Base-by-base conservation (phyloP, 2,329 filamentous ascomycete species). In the Fusarium musae region DNA sequence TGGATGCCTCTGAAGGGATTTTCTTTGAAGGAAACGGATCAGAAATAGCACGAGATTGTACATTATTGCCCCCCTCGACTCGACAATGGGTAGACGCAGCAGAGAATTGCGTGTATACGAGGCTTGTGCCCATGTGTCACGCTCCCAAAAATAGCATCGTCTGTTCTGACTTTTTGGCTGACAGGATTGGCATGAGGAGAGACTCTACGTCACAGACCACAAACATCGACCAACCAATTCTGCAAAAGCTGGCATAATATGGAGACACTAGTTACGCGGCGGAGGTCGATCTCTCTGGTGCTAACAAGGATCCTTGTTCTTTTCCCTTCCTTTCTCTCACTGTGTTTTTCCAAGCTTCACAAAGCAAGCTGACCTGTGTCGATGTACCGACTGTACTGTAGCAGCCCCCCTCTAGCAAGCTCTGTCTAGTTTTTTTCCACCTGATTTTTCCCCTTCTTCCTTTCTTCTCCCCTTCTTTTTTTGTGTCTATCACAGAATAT, bases 261-360 rank as follows among this genome's bases (percentile, higher is more conserved):
- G 71, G 71, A 54, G 71, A 64, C 53, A 34, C 50, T 68, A 63
- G 71, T 69, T 74, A 64, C 61, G 58, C 62, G 66, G n/a, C 59
- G 66, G 49, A 52, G 73, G 50, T 54, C 50, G 50, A 54, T 54
- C 50, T 71, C 66, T 59, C 54, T 60, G 10, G 39, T 49, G 69
- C 49, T 21, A 72, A 59, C 62, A 39, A 68, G 58, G 70, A 28
- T 44, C 17, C 34, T 9, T 36, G 42, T 52, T 63, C 61, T 37
- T 39, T 58, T 52, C 17, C 6, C 16, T 66, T 59, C 23, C 36
- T 37, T 32, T 40, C 42, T 67, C 50, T 52, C 34, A 61, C 56
- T 58, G 56, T 58, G 56, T 49, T 58, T 47, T 50, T 37, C 56
- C n/a, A 49, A 37, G 56, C 56, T 30, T 50, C 54, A 46, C 28